These are phyloP conservation scores for Didymella segeticola DNA, from an alignment of 2,329 filamentous ascomycete genomes.

Conservation along the genomic window DNA sequence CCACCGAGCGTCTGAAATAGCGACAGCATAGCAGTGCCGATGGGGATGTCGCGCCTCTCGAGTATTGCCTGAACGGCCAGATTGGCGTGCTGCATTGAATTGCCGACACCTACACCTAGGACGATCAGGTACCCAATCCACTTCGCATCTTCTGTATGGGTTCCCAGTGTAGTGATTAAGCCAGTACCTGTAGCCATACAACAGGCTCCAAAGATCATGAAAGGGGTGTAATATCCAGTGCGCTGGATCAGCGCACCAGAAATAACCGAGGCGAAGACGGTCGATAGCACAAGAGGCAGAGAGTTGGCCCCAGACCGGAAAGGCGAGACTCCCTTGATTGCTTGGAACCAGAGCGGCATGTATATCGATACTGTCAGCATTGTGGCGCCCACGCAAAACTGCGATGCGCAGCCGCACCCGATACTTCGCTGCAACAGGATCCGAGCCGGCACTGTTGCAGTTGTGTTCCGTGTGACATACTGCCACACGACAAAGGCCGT, in stretches of 20 bases:
- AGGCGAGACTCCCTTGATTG: conserved; percentile 53
- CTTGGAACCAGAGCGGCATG: conserved; percentile 56
- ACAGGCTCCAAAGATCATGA: conserved; percentile 51
- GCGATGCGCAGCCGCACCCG: conserved; percentile 47
- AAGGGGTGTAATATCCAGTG: conserved; percentile 57
- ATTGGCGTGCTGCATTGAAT: conserved; percentile 54
- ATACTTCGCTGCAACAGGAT: conserved; percentile 53
- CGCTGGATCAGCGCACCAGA: conserved; percentile 49
- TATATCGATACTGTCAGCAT: conserved; percentile 51
- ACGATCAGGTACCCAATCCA: conserved; percentile 45
- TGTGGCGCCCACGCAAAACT: conserved; percentile 50
- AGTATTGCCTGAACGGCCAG: conserved; percentile 54
- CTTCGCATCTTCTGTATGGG: conserved; percentile 37
- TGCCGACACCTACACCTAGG: conserved; percentile 49
- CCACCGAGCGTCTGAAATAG: conserved; percentile 55
- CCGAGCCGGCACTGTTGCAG: conserved; percentile 52
- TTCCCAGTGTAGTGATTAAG: conserved; percentile 51
- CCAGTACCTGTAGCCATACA: conserved; percentile 55
- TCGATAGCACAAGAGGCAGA: conserved; percentile 53
- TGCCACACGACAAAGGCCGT: conserved; percentile 50
- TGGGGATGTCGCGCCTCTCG: conserved; percentile 49
- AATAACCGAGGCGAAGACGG: conserved; percentile 51
- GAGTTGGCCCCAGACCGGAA: conserved; percentile 55
- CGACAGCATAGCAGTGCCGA: conserved; percentile 54
- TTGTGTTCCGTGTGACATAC: conserved; percentile 46